A percentile compares a stretch with the other conserved stretches of the same genome.
Conservation (phyloP, 768 basidiomycete species). For the Gyrodon lividus region DNA sequence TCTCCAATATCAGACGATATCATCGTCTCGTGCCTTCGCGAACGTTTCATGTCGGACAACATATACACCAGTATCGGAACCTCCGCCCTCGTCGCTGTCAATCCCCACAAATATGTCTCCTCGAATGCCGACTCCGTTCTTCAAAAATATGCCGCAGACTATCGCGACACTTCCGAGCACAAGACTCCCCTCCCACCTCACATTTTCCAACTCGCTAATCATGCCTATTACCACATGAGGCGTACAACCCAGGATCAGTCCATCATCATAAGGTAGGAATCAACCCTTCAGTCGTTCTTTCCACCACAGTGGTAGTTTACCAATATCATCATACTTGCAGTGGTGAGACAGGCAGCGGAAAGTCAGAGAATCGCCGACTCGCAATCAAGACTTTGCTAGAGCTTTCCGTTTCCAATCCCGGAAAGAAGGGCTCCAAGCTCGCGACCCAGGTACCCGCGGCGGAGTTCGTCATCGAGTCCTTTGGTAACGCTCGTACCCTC, state of each 20-base stretch:
- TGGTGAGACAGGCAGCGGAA: conserved; percentile 91
- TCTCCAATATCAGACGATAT: conserved; percentile 76
- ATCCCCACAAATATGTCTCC: conserved; percentile 88
- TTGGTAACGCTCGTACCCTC: conserved; percentile 89
- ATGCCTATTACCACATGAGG: conserved; percentile 95
- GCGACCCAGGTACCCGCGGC: conserved; percentile 84
- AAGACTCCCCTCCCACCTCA: conserved; percentile 73
- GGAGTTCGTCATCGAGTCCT: conserved; percentile 93
- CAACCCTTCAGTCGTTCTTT: background rate
- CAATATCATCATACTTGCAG: conserved; percentile 38
- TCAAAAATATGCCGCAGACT: conserved; percentile 84
- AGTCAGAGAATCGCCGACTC: conserved; percentile 88
- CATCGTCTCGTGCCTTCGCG: conserved; percentile 81
- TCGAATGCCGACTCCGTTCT: conserved; percentile 82
- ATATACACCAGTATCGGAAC: conserved; percentile 78
- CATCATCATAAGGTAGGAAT: conserved; percentile 75
- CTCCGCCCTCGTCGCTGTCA: conserved; percentile 78
- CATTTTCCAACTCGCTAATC: conserved; percentile 87
- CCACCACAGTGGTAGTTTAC: background rate
- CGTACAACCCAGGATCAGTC: conserved; percentile 92
- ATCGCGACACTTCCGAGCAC: conserved; percentile 68
- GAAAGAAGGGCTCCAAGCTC: conserved; percentile 94
- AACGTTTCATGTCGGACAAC: conserved; percentile 81
- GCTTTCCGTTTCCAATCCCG: conserved; percentile 80
- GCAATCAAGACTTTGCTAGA: conserved; percentile 92